Evolutionary conservation across 2,329 filamentous ascomycete genomes (phyloP).

Genomic region (Thelonectria discophora): DNA sequence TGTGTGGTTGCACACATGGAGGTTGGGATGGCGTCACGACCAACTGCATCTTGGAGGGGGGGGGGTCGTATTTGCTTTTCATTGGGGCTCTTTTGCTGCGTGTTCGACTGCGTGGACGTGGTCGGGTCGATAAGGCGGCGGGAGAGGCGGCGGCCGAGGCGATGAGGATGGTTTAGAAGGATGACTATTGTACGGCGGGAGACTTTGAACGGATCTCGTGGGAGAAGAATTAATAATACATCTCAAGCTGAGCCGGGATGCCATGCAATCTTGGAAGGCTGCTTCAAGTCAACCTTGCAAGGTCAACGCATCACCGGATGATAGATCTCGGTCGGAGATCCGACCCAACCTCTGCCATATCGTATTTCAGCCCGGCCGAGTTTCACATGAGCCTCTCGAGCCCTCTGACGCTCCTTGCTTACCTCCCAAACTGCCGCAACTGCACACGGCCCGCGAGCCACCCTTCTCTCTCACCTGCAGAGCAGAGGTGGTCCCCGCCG

Average conservation of each 20-base stretch:
- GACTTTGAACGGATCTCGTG: no score
- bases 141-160: background rate
- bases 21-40: constrained; percentile 6
- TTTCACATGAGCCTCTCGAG: constrained; percentile 18
- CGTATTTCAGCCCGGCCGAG: constrained; percentile 11
- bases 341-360: background rate
- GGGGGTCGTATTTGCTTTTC: constrained; percentile 9
- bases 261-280: no score
- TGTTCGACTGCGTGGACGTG: background rate
- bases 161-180: background rate
- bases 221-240: no score
- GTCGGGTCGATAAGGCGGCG: background rate
- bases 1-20: constrained; percentile 16
- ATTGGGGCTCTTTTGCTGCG: constrained; percentile 7
- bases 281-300: background rate
- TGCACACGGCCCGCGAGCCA: background rate
- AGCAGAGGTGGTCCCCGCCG: background rate
- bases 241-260: no score
- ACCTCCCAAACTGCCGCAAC: background rate
- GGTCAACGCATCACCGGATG: background rate
- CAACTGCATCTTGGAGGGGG: background rate
- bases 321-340: background rate
- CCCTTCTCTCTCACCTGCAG: background rate
- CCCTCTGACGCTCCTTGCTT: background rate
- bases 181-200: background rate